Conservation (phyloP, 345 rosid genomes). For the Cardamine resedifolia region DNA sequence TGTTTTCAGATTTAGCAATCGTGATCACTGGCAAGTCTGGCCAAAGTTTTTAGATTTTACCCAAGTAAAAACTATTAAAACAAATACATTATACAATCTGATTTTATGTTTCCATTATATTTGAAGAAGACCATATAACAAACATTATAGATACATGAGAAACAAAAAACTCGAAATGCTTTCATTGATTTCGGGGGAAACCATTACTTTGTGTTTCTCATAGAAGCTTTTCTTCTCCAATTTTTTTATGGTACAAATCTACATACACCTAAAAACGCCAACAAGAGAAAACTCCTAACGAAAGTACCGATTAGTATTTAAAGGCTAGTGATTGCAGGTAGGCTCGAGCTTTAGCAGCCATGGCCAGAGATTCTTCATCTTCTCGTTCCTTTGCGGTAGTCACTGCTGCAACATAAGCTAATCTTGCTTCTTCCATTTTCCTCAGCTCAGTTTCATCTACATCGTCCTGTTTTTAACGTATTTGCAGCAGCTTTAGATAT, state of each 20-base stretch:
- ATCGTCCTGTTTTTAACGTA: constrained; percentile 47
- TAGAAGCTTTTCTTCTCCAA: constrained; percentile 20
- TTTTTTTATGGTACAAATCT: constrained; percentile 33
- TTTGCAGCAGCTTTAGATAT: constrained; percentile 10
- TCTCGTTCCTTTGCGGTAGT: constrained; percentile 64
- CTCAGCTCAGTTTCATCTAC: constrained; percentile 46
- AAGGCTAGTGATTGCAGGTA: constrained; percentile 69
- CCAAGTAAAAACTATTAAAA: background rate
- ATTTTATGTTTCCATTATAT: background rate
- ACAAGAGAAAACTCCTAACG: constrained; percentile 5
- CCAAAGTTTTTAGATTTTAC: background rate
- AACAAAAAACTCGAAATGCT: constrained; percentile 2
- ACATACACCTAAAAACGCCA: constrained; percentile 20
- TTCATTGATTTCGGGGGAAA: constrained; percentile 13
- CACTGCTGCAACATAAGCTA: constrained; percentile 70
- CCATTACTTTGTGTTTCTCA: constrained; percentile 11
- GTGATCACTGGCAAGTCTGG: background rate
- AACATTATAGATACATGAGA: background rate
- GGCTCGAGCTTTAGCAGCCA: constrained; percentile 68
- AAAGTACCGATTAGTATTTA: constrained; percentile 28
- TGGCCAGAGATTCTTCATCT: constrained; percentile 80
- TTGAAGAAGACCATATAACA: constrained; percentile 1
- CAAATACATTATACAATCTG: background rate
- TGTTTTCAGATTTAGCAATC: background rate
- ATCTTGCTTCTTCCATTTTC: constrained; percentile 80